Conservation (phyloP, 306 rosid genomes). For the Dryas alaskensis region DNA sequence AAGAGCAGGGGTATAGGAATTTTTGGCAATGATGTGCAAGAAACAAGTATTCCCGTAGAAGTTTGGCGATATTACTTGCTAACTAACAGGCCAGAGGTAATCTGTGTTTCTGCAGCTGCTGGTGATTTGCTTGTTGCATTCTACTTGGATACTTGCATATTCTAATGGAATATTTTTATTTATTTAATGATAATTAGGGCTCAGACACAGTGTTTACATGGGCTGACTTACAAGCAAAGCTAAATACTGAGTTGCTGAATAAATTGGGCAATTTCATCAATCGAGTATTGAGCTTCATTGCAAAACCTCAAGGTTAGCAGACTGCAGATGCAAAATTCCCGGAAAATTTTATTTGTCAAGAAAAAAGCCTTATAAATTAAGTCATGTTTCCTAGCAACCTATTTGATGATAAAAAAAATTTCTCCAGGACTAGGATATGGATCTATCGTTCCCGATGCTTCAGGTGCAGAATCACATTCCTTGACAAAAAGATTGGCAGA, state of each 20-base stretch:
- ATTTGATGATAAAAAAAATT: background rate
- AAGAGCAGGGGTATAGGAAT: conserved; percentile 71
- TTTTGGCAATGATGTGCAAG: conserved; percentile 71
- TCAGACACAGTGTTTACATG: conserved; percentile 68
- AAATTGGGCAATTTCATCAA: conserved; percentile 72
- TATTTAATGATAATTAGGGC: conserved; percentile 34
- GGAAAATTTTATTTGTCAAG: too few relatives aligned
- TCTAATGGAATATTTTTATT: conserved; percentile 18
- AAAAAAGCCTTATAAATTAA: too few relatives aligned
- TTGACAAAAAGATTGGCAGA: conserved; percentile 48
- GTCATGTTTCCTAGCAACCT: too few relatives aligned
- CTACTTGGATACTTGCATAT: conserved; percentile 2
- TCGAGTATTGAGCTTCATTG: conserved; percentile 72
- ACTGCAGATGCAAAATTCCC: too few relatives aligned
- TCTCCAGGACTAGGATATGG: conserved; percentile 63
- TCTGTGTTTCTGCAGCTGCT: conserved; percentile 17
- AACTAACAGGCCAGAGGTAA: conserved; percentile 74
- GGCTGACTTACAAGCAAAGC: conserved; percentile 73
- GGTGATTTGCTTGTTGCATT: conserved; percentile 1
- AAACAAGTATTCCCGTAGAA: conserved; percentile 64
- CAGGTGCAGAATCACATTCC: conserved; percentile 44
- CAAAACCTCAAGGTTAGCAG: conserved; percentile 65
- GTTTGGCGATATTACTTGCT: conserved; percentile 81
- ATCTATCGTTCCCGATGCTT: conserved; percentile 49
- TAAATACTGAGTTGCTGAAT: conserved; percentile 59